Evolutionary conservation across 768 basidiomycete species (phyloP).

Genomic region (Strobilomyces dryophilus): DNA sequence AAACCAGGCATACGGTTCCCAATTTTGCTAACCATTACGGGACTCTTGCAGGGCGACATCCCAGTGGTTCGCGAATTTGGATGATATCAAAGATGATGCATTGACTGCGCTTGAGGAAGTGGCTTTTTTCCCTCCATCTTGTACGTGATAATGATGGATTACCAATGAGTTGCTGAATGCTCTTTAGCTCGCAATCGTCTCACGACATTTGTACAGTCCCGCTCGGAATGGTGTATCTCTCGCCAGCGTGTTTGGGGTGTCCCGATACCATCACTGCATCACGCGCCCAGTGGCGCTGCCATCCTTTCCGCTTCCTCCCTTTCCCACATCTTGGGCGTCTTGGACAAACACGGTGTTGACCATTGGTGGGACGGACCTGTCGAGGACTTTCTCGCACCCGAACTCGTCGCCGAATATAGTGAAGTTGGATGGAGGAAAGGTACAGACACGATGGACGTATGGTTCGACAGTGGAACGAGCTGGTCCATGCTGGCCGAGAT

Average conservation of each 20-base stretch:
- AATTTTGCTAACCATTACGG: not conserved
- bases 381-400: slow-evolving; percentile 72
- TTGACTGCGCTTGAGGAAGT: slow-evolving; percentile 65
- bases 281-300: slow-evolving; percentile 55
- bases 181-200: slow-evolving; percentile 78
- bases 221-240: slow-evolving; percentile 99
- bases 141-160: slow-evolving; percentile 41
- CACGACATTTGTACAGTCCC: slow-evolving; percentile 76
- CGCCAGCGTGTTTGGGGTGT: slow-evolving; percentile 97
- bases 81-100: slow-evolving; percentile 75
- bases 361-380: slow-evolving; percentile 92
- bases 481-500: slow-evolving; percentile 72
- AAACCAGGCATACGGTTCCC: not conserved
- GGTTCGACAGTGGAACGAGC: slow-evolving; percentile 96
- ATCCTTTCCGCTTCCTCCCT: slow-evolving; percentile 64
- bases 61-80: slow-evolving; percentile 96
- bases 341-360: slow-evolving; percentile 68
- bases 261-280: slow-evolving; percentile 86
- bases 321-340: slow-evolving; percentile 69
- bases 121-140: slow-evolving; percentile 68
- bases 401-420: slow-evolving; percentile 45
- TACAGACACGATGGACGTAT: slow-evolving; percentile 97
- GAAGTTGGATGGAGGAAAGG: slow-evolving; percentile 65
- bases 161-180: not conserved
- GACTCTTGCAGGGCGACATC: slow-evolving; percentile 69